Conservation (phyloP, 2,329 filamentous ascomycete species). For the Sclerotinia minor region DNA sequence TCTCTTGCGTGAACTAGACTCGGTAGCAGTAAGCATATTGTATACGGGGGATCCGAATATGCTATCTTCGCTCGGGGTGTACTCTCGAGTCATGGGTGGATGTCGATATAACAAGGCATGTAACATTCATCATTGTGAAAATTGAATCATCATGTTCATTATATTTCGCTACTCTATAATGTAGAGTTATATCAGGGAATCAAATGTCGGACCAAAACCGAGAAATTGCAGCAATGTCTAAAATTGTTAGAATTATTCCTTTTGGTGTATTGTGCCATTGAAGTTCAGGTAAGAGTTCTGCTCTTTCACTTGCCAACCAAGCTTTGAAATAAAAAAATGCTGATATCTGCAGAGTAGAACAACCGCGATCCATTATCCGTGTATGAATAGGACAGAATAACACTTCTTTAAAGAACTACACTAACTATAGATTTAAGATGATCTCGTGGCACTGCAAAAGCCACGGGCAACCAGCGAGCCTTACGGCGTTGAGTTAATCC, state of each 20-base stretch:
- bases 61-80: no score
- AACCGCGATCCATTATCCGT: not conserved
- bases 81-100: no score
- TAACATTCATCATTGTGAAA: no score
- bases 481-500: not conserved
- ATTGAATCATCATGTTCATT: not conserved
- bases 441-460: not conserved
- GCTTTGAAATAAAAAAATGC: not conserved
- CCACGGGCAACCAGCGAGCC: not conserved
- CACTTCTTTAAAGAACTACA: not conserved
- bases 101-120: no score
- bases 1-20: not conserved
- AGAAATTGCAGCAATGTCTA: not conserved
- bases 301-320: not conserved
- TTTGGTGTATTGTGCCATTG: not conserved
- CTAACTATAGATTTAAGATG: not conserved
- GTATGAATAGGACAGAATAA: not conserved
- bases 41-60: not conserved
- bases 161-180: not conserved
- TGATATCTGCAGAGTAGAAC: not conserved
- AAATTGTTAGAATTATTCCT: not conserved
- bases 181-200: not conserved
- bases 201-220: not conserved
- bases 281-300: not conserved
- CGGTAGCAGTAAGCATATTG: no score